phyloP scores from a whole-genome alignment of 1,139 yeast species.

The Blastobotrys persicus region DNA sequence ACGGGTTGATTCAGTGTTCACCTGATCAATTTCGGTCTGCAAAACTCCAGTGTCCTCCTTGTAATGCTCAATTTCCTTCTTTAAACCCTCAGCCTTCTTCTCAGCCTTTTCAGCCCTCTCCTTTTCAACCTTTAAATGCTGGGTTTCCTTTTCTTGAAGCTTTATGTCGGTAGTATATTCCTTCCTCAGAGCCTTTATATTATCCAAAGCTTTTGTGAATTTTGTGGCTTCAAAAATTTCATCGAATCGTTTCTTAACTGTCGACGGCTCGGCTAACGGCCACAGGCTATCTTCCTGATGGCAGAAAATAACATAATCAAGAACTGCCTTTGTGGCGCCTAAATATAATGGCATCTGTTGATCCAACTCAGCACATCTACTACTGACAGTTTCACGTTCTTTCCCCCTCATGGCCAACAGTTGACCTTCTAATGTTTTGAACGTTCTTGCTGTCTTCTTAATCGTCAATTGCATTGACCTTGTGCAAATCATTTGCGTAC shows the following conservation, averaged over 20 bases:
- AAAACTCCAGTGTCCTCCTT: slow-evolving; percentile 51
- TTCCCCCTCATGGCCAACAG: slow-evolving; percentile 54
- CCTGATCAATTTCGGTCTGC: slow-evolving; percentile 48
- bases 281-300: slow-evolving; percentile 97
- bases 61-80: slow-evolving; percentile 46
- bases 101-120: slow-evolving; percentile 64
- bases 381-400: slow-evolving; percentile 56
- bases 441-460: slow-evolving; percentile 63
- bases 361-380: slow-evolving; percentile 85
- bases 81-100: slow-evolving; percentile 47
- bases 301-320: slow-evolving; percentile 92
- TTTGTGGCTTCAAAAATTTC: slow-evolving; percentile 95
- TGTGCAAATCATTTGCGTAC: slow-evolving; percentile 78
- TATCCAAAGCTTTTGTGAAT: slow-evolving; percentile 86
- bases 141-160: slow-evolving; percentile 71
- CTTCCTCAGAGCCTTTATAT: slow-evolving; percentile 69
- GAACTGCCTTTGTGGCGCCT: slow-evolving; percentile 84
- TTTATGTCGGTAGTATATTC: slow-evolving; percentile 75
- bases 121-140: slow-evolving; percentile 69
- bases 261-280: slow-evolving; percentile 88
- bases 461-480: slow-evolving; percentile 73
- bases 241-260: slow-evolving; percentile 86
- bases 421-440: slow-evolving; percentile 91
- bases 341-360: slow-evolving; percentile 73
- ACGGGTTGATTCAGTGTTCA: slow-evolving; percentile 58